Percentiles rank a stretch among this genome's conserved stretches.
These are phyloP conservation scores for Skeletonema tropicum DNA, from an alignment of 108 stramenopile genomes.

Conservation along the genomic window DNA sequence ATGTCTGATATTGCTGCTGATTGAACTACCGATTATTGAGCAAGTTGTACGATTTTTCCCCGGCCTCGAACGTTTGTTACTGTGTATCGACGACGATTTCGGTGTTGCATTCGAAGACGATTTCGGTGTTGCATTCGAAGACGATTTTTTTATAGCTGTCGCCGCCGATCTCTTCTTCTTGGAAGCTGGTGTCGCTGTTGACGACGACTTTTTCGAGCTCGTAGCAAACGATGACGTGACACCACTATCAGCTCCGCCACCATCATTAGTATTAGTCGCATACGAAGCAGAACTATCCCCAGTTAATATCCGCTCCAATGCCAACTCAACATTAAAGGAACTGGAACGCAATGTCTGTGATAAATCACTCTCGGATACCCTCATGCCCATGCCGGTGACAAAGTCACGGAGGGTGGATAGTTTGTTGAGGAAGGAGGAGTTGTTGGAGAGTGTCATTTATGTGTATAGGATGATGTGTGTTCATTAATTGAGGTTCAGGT, in stretches of 20 bases:
- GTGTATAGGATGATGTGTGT: no score
- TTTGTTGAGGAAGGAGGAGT: conserved; percentile 55
- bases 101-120: background rate
- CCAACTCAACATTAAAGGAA: conserved; percentile 71
- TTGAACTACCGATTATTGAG: conserved; percentile 1
- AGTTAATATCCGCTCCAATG: conserved; percentile 70
- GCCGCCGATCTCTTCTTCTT: conserved; percentile 19
- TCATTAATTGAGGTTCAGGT: no score
- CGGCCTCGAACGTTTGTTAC: background rate
- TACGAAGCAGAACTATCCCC: conserved; percentile 34
- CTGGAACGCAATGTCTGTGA: conserved; percentile 55
- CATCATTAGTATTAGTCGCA: conserved; percentile 2
- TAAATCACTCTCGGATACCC: conserved; percentile 55
- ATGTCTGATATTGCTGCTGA: background rate
- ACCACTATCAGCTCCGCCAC: background rate
- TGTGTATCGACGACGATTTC: no score
- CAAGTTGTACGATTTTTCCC: background rate
- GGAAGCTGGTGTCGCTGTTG: conserved; percentile 1
- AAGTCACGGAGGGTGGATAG: conserved; percentile 62
- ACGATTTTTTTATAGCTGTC: background rate
- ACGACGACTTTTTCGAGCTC: background rate
- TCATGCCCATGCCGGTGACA: conserved; percentile 40
- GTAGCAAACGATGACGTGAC: background rate
- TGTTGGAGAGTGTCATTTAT: conserved; percentile 1
- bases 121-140: background rate